Base-by-base conservation (phyloP, 345 rosid genomes). In the Viola odorata region DNA sequence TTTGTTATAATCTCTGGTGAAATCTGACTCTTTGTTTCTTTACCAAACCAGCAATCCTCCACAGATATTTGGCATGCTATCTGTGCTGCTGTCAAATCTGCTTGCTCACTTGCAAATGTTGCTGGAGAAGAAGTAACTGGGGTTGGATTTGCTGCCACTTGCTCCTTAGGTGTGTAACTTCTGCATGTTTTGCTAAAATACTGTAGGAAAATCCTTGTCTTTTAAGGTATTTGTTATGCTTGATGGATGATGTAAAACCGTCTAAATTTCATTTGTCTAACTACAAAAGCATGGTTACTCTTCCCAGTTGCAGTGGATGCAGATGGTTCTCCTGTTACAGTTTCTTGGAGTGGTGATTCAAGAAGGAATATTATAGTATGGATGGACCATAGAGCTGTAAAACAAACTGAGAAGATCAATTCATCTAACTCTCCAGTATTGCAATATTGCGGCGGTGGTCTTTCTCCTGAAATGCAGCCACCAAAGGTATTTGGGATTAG, bases 311-410 rank as follows among this genome's bases (percentile, higher is more conserved):
- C 99, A n/a, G 86, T 88, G 17, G 99, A 90, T 83, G 81, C 89
- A 50, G 97, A 90, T 71, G 97, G 91, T n/a, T 73, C 87, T 41
- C 97, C 97, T 14, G 97, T 94, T n/a, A 73, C 99, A 12, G 97
- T 94, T 61, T 94, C 99, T 15, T 84, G 86, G 96, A 86, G 87
- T 70, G 99, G 97, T 67, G 99, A 94, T 83, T 81, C 97, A 48
- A 88, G 99, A 68, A 80, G 97, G 64, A 94, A 94, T 54, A 73
- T 87, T 39, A 88, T 94, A 41, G 96, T 94, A 5, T 94, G 99
- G 97, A 94, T 94, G 99, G 99, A 94, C 52, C 97, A 90, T 57
- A 85, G 99, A 83, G 97, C 99, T 77, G 88, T 88, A 13, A 86
- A 84, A 49, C 97, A 94, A 82, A 95, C 97, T 38, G 86, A 94